Conservation (phyloP, 208 protist species). For the Trypanosoma grayi region DNA sequence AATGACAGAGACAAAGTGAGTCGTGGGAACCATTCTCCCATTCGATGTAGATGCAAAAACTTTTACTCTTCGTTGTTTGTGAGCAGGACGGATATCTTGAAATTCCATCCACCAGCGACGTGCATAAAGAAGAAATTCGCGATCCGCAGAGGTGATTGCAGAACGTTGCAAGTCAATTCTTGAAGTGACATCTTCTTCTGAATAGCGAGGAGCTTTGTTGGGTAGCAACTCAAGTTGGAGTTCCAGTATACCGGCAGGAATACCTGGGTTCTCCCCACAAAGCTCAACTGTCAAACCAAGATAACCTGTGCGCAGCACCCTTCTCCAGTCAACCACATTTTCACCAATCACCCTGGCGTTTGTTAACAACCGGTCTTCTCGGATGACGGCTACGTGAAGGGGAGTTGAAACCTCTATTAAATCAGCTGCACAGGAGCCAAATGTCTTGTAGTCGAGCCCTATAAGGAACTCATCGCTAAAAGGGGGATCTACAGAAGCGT, state of each 20-base stretch:
- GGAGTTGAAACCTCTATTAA: constrained; percentile 81
- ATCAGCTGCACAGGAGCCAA: constrained; percentile 51
- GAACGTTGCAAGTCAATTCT: constrained; percentile 77
- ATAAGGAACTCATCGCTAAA: constrained; percentile 92
- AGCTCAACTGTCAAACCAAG: constrained; percentile 90
- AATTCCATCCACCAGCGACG: constrained; percentile 91
- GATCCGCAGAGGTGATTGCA: constrained; percentile 84
- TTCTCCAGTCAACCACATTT: constrained; percentile 91
- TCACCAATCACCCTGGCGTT: constrained; percentile 77
- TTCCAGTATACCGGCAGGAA: constrained; percentile 91
- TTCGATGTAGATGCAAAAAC: constrained; percentile 82
- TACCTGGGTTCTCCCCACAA: constrained; percentile 76
- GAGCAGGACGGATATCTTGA: constrained; percentile 49
- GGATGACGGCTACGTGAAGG: constrained; percentile 83
- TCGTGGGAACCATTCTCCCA: constrained; percentile 83
- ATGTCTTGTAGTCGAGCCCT: constrained; percentile 68
- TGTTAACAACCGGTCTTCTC: constrained; percentile 54
- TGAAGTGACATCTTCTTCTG: constrained; percentile 73
- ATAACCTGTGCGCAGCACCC: constrained; percentile 82
- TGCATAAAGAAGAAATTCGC: constrained; percentile 92
- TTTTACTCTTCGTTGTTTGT: constrained; percentile 80
- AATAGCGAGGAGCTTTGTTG: constrained; percentile 42
- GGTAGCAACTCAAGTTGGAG: constrained; percentile 85
- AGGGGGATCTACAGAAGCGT: constrained; percentile 51
- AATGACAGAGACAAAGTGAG: constrained; percentile 83